Percentiles rank a stretch among this genome's conserved stretches.
Evolutionary conservation across 208 protist genomes (phyloP).

Genomic region (Trypanosoma melophagium): DNA sequence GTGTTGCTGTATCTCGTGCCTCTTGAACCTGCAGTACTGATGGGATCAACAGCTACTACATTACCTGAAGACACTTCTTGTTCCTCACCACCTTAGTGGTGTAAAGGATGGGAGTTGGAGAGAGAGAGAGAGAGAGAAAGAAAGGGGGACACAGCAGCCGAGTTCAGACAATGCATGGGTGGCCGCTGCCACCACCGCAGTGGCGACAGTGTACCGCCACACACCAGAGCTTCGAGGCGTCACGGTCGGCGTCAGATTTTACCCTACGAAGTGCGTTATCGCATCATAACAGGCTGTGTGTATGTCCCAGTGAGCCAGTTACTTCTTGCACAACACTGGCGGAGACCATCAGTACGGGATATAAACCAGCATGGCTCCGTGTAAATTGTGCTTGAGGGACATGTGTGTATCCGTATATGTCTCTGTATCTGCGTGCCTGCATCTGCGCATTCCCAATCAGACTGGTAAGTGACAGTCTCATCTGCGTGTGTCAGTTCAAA

Average conservation of each 20-base stretch:
- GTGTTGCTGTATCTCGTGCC: constrained; percentile 12
- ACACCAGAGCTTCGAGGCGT: constrained; percentile 6
- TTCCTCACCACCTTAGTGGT: no score
- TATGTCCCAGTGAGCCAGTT: not conserved
- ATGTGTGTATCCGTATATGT: not conserved
- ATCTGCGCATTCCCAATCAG: not conserved
- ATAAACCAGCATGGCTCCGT: constrained; percentile 10
- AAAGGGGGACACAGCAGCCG: not conserved
- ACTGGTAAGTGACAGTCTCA: not conserved
- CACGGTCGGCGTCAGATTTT: constrained; percentile 45
- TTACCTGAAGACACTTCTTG: constrained; percentile 20
- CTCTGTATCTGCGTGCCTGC: not conserved
- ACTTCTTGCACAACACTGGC: constrained; percentile 24
- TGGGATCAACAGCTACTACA: constrained; percentile 5
- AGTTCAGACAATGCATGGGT: constrained; percentile 7
- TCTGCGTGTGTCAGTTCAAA: constrained; percentile 28
- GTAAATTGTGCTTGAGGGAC: constrained; percentile 18
- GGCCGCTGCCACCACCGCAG: no score
- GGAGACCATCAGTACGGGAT: constrained; percentile 10
- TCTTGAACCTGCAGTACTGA: constrained; percentile 25
- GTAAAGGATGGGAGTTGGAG: not conserved
- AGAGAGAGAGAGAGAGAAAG: not conserved
- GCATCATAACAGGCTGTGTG: constrained; percentile 1
- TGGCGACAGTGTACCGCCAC: no score
- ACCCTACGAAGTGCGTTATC: constrained; percentile 47